These are phyloP conservation scores for Amoebophrya sp. DNA, from an alignment of 169 alveolate species.

Conservation along the genomic window DNA sequence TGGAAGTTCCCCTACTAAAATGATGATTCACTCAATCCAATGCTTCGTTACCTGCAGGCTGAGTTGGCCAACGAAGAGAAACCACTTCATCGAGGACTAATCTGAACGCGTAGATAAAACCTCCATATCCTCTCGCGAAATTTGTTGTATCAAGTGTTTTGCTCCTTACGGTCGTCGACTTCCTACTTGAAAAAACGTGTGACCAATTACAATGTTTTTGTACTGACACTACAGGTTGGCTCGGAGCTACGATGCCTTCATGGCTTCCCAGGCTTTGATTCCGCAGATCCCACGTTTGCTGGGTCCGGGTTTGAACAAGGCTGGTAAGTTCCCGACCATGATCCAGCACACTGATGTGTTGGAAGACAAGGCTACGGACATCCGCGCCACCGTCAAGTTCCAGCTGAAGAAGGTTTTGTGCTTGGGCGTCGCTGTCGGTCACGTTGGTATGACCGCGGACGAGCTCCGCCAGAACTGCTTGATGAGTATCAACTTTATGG, in stretches of 20 bases:
- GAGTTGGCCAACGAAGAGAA: no score
- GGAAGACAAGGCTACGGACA: slow-evolving; percentile 90
- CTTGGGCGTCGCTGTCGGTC: slow-evolving; percentile 98
- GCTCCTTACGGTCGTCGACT: no score
- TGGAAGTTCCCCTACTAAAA: no score
- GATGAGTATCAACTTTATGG: slow-evolving; percentile 96
- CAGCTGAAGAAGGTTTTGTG: slow-evolving; percentile 77
- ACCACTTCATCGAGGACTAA: no score
- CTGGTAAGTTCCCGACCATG: slow-evolving; percentile 98
- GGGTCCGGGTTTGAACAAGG: slow-evolving; percentile 97
- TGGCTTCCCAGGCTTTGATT: slow-evolving; percentile 96
- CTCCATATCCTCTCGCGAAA: no score
- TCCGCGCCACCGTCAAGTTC: slow-evolving; percentile 54
- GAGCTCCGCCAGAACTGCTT: slow-evolving; percentile 92
- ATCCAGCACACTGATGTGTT: slow-evolving; percentile 91
- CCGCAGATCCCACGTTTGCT: slow-evolving; percentile 97
- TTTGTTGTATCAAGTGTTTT: no score
- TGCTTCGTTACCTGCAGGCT: no score
- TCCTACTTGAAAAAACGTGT: no score
- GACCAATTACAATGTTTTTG: not conserved
- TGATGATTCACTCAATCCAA: no score
- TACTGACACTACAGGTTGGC: slow-evolving; percentile 51
- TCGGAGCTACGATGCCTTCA: slow-evolving; percentile 87
- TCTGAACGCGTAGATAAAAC: no score
- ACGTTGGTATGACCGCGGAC: slow-evolving; percentile 92